Conservation (phyloP, 768 basidiomycete genomes). For the Boletus pseudopeckii region DNA sequence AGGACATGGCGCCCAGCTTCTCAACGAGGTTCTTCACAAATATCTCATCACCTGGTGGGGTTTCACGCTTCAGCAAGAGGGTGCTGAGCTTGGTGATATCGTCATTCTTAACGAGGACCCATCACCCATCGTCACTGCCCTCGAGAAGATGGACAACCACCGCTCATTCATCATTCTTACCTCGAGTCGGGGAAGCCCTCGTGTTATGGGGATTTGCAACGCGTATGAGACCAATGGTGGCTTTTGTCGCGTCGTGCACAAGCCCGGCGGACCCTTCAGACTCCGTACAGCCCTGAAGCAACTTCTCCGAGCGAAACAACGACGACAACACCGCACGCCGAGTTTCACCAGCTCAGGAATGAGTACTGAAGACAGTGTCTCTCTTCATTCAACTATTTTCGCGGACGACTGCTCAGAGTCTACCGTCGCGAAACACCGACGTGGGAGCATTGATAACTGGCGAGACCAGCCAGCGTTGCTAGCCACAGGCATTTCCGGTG, state of each 20-base stretch:
- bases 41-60: conserved; percentile 80
- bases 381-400: conserved; percentile 29
- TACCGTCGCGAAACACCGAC: conserved; percentile 25
- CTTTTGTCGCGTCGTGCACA: conserved; percentile 85
- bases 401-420: conserved; percentile 21
- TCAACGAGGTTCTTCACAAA: conserved; percentile 56
- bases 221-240: conserved; percentile 81
- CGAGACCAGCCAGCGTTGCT: conserved; percentile 12
- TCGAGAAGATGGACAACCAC: conserved; percentile 50
- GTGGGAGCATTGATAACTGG: conserved; percentile 34
- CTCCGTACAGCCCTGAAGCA: conserved; percentile 62
- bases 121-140: conserved; percentile 52
- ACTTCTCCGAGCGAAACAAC: conserved; percentile 31
- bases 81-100: conserved; percentile 58
- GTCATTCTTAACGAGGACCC: conserved; percentile 80
- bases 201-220: conserved; percentile 56
- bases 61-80: conserved; percentile 46
- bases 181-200: conserved; percentile 62
- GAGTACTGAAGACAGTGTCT: conserved; percentile 25
- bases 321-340: conserved; percentile 26
- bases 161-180: conserved; percentile 77
- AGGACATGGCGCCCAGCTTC: conserved; percentile 64
- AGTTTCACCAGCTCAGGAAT: conserved; percentile 17
- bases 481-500: conserved; percentile 6
- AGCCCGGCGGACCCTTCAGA: conserved; percentile 81